Conservation (phyloP, 495 filamentous ascomycete species). For the Penicilliopsis zonata region DNA sequence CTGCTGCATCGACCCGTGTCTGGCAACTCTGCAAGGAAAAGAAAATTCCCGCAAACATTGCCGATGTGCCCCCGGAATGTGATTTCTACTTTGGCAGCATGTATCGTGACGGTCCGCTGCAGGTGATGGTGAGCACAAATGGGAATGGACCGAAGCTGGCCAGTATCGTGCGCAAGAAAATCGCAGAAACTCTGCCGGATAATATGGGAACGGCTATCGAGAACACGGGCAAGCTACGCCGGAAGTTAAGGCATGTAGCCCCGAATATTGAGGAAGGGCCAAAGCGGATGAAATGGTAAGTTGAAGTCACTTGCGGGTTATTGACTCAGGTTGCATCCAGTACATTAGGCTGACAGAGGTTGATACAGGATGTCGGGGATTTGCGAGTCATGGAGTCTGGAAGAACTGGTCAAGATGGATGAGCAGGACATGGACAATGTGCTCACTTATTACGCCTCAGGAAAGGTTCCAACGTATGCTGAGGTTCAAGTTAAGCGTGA, state of each 20-base stretch:
- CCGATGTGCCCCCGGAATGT: constrained; percentile 92
- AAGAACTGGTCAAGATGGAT: constrained; percentile 74
- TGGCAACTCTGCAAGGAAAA: constrained; percentile 84
- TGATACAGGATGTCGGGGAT: constrained; percentile 80
- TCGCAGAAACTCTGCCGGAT: constrained; percentile 60
- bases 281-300: constrained; percentile 85
- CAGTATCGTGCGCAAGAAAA: constrained; percentile 71
- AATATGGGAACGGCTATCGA: constrained; percentile 75
- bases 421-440: constrained; percentile 76
- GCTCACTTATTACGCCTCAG: constrained; percentile 52
- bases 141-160: constrained; percentile 91
- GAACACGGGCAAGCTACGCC: constrained; percentile 67
- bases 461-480: constrained; percentile 26
- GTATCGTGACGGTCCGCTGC: constrained; percentile 86
- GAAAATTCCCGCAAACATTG: constrained; percentile 84
- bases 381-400: constrained; percentile 75
- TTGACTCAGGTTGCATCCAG: no score
- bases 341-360: no score
- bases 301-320: no score
- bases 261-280: constrained; percentile 61
- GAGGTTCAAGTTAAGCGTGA: constrained; percentile 21
- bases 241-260: constrained; percentile 66
- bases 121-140: constrained; percentile 98
- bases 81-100: constrained; percentile 98
- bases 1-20: constrained; percentile 70